Conservation (phyloP, 1,284 basidiomycete species). For the Ceratobasidium sp. region DNA sequence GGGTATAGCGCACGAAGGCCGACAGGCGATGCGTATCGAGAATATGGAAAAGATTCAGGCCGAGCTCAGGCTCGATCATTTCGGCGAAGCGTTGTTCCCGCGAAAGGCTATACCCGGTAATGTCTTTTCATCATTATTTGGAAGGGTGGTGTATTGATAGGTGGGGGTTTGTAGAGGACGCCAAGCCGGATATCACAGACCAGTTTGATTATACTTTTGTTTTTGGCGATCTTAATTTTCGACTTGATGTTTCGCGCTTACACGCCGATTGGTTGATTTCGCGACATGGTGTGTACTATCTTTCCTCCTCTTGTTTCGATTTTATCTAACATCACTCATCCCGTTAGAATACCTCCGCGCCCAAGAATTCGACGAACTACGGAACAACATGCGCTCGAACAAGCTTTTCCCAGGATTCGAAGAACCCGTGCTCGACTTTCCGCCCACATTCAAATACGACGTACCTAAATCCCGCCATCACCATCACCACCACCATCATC, state of each 20-base stretch:
- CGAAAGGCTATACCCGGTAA: constrained; percentile 77
- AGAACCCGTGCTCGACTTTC: constrained; percentile 56
- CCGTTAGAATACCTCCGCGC: constrained; percentile 49
- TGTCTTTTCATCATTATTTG: not conserved
- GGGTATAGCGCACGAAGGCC: constrained; percentile 79
- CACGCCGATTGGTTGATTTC: constrained; percentile 63
- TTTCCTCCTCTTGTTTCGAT: not conserved
- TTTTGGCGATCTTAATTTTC: constrained; percentile 86
- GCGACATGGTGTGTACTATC: constrained; percentile 52
- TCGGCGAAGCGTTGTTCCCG: constrained; percentile 73
- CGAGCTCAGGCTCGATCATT: constrained; percentile 60
- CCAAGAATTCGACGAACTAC: constrained; percentile 61
- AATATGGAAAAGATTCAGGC: constrained; percentile 76
- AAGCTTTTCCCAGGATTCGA: constrained; percentile 56
- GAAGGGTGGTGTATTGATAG: not conserved
- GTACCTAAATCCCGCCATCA: constrained; percentile 54
- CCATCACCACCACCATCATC: too few relatives aligned
- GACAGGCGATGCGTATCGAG: constrained; percentile 74
- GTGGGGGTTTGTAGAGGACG: not conserved
- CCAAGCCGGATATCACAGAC: constrained; percentile 74
- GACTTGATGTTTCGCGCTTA: constrained; percentile 62
- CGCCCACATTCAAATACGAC: constrained; percentile 60
- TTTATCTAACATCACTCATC: not conserved
- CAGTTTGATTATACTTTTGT: constrained; percentile 87
- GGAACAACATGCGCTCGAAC: constrained; percentile 57